These are phyloP conservation scores for Clarireedia monteithiana DNA, from an alignment of 2,329 filamentous ascomycete species.

Conservation along the genomic window DNA sequence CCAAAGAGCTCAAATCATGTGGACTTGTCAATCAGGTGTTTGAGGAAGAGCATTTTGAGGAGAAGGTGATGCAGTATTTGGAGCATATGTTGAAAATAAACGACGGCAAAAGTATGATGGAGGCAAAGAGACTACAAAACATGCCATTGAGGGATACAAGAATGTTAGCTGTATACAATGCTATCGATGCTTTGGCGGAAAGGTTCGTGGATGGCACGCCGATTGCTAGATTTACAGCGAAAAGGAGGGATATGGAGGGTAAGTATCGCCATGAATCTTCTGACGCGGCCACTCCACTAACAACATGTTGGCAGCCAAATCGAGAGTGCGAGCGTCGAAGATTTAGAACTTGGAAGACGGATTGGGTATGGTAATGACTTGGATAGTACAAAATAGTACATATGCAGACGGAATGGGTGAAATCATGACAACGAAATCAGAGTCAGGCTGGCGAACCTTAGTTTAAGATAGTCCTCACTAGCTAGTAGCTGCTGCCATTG, in stretches of 20 bases:
- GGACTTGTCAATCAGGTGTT: conserved; percentile 42
- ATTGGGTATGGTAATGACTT: not conserved
- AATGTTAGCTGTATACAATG: conserved; percentile 39
- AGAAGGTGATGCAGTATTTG: conserved; percentile 34
- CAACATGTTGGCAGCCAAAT: conserved; percentile 14
- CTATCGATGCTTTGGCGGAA: conserved; percentile 40
- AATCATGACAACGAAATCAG: no score
- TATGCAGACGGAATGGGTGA: not conserved
- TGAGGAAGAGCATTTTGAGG: conserved; percentile 34
- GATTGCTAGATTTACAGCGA: conserved; percentile 35
- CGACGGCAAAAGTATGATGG: conserved; percentile 45
- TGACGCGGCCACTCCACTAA: not conserved
- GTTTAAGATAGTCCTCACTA: no score
- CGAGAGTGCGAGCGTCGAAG: conserved; percentile 18
- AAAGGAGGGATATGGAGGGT: conserved; percentile 30
- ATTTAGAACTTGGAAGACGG: conserved; percentile 5
- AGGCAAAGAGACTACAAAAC: conserved; percentile 43
- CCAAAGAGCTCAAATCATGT: conserved; percentile 35
- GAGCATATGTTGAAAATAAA: conserved; percentile 36
- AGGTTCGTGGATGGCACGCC: conserved; percentile 41
- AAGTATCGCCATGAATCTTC: conserved; percentile 1
- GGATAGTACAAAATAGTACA: not conserved
- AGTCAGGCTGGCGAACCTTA: no score
- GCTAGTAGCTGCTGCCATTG: no score
- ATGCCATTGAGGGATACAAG: conserved; percentile 35